Evolutionary conservation across 129 eudicot species (phyloP).

Genomic region (Kitagawia praeruptora): DNA sequence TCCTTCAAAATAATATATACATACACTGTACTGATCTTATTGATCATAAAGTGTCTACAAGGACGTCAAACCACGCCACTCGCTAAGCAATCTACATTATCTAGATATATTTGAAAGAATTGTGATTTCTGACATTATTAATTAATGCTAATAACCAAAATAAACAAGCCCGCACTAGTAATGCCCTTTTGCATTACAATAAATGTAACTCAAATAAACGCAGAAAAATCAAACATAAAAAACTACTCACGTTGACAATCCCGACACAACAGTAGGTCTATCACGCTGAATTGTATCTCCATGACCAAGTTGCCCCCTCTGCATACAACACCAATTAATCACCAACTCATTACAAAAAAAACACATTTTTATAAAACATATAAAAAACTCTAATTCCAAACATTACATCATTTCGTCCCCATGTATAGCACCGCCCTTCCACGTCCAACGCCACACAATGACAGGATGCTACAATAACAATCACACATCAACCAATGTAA

Average conservation of each 20-base stretch:
- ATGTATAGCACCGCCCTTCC: constrained; percentile 88
- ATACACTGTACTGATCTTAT: neutral
- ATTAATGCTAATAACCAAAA: neutral
- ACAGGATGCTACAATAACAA: constrained; percentile 50
- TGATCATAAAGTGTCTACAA: neutral
- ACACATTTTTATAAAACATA: neutral
- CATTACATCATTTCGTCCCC: constrained; percentile 87
- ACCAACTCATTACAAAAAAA: constrained; percentile 4
- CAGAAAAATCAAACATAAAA: neutral
- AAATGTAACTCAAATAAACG: neutral
- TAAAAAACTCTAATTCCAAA: neutral
- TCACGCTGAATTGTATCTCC: constrained; percentile 77
- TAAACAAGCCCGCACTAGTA: no score
- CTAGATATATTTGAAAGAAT: no score
- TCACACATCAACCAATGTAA: neutral
- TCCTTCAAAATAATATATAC: neutral
- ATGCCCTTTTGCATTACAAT: neutral
- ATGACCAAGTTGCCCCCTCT: constrained; percentile 98
- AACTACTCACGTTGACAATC: constrained; percentile 56
- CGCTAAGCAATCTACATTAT: neutral
- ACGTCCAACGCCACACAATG: constrained; percentile 96
- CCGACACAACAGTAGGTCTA: constrained; percentile 77
- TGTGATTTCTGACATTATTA: neutral
- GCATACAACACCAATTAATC: constrained; percentile 14
- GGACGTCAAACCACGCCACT: neutral